Percentiles rank a stretch among this genome's conserved stretches.
phyloP scores from a whole-genome alignment of 1,284 basidiomycete species.

The Mrakiaceae sp. region DNA sequence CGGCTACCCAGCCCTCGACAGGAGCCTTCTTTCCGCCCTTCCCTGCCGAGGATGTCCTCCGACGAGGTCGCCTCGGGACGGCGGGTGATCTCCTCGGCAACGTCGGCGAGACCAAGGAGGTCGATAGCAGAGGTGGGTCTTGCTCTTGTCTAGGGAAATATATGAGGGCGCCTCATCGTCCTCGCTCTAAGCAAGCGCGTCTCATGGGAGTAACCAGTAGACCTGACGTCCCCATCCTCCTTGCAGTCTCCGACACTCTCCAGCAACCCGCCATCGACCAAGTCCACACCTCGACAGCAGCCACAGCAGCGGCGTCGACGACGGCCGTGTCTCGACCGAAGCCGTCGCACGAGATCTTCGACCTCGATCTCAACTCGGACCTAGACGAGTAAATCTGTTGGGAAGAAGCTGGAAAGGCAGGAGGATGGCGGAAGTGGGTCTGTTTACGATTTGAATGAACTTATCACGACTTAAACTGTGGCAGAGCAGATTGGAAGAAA shows the following conservation, averaged over 20 bases:
- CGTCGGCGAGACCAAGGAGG: slow-evolving; percentile 11
- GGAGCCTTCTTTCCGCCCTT: slow-evolving; percentile 15
- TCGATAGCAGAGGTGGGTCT: not conserved
- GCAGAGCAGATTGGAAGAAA: no score
- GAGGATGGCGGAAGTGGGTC: no score
- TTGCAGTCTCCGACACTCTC: not conserved
- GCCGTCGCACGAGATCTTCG: slow-evolving; percentile 3
- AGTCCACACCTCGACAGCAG: no score
- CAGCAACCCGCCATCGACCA: not conserved
- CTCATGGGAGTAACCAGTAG: not conserved
- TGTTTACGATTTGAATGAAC: no score
- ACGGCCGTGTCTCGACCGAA: not conserved
- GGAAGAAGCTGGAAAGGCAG: no score
- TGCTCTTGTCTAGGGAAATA: not conserved
- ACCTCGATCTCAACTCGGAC: slow-evolving; percentile 17
- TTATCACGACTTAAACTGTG: no score
- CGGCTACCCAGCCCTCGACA: not conserved
- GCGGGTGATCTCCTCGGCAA: not conserved
- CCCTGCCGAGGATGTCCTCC: slow-evolving; percentile 11
- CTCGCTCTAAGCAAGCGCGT: not conserved
- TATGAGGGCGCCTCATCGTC: not conserved
- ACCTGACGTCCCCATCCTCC: not conserved
- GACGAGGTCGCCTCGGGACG: slow-evolving; percentile 9
- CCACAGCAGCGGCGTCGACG: not conserved
- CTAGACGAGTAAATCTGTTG: not conserved